Conservation (phyloP, 768 basidiomycete species). For the Leccinum incarnatum region DNA sequence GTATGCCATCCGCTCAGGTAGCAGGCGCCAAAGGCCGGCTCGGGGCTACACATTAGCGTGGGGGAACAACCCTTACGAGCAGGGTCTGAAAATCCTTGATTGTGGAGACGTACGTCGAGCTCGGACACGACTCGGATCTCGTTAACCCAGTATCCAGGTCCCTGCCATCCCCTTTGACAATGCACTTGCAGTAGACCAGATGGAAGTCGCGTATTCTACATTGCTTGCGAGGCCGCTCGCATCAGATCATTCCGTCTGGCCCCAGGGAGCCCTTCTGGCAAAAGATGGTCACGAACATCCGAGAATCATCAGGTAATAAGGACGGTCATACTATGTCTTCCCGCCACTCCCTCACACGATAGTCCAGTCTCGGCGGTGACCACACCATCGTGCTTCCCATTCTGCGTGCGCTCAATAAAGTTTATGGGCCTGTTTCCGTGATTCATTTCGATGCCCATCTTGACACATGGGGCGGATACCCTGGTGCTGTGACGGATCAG, state of each 20-base stretch:
- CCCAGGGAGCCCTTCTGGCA: slow-evolving; percentile 36
- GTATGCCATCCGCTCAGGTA: slow-evolving; percentile 78
- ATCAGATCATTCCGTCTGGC: slow-evolving; percentile 20
- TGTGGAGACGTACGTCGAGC: slow-evolving; percentile 68
- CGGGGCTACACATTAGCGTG: slow-evolving; percentile 71
- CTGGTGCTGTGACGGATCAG: slow-evolving; percentile 48
- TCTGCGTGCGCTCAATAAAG: slow-evolving; percentile 70
- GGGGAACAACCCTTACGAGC: slow-evolving; percentile 62
- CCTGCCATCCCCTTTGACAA: slow-evolving; percentile 82
- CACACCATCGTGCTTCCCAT: slow-evolving; percentile 89
- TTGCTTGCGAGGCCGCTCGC: slow-evolving; percentile 58
- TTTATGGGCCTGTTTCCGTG: slow-evolving; percentile 79
- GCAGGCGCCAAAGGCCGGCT: slow-evolving; percentile 59
- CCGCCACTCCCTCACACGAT: not conserved
- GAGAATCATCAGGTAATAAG: slow-evolving; percentile 57
- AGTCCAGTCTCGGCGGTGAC: slow-evolving; percentile 66
- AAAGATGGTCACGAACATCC: slow-evolving; percentile 68
- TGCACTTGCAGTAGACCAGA: slow-evolving; percentile 78
- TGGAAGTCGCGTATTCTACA: slow-evolving; percentile 81
- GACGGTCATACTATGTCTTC: not conserved
- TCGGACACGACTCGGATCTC: not conserved
- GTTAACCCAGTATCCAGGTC: slow-evolving; percentile 42
- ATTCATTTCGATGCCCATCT: slow-evolving; percentile 82
- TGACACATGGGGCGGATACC: slow-evolving; percentile 54
- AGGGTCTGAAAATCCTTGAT: slow-evolving; percentile 62